These are phyloP conservation scores for Bipolaris cookei DNA, from an alignment of 2,329 filamentous ascomycete species.

Conservation along the genomic window DNA sequence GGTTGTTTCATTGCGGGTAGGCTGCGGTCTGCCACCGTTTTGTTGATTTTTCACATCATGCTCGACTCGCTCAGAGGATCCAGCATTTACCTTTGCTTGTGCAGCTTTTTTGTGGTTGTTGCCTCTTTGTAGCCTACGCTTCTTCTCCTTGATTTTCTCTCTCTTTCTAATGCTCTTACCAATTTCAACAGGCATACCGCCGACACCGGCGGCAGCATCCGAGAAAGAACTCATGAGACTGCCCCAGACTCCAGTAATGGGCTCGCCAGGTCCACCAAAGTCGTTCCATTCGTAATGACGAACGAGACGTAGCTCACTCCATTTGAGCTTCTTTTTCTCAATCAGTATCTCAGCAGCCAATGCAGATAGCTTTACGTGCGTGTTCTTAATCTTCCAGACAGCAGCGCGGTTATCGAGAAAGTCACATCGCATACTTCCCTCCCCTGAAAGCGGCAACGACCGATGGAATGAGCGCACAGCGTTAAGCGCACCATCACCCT, in stretches of 20 bases:
- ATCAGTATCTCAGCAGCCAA: conserved; percentile 71
- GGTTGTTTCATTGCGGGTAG: conserved; percentile 31
- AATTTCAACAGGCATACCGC: conserved; percentile 67
- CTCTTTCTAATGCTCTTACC: conserved; percentile 64
- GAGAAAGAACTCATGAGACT: conserved; percentile 66
- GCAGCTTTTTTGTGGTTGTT: conserved; percentile 36
- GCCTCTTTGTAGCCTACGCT: conserved; percentile 46
- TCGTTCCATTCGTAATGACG: conserved; percentile 77
- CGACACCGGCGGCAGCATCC: conserved; percentile 67
- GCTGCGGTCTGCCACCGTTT: conserved; percentile 22
- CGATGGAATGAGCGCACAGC: conserved; percentile 71
- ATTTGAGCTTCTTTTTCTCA: conserved; percentile 65
- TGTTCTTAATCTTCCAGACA: conserved; percentile 69
- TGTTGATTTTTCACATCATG: conserved; percentile 6
- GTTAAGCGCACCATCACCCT: conserved; percentile 72
- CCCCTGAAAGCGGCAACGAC: conserved; percentile 58
- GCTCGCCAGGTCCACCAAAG: conserved; percentile 76
- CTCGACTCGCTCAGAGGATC: conserved; percentile 14
- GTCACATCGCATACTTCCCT: conserved; percentile 65
- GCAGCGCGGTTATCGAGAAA: conserved; percentile 68
- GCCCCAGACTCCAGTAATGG: conserved; percentile 69
- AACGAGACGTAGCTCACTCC: conserved; percentile 68
- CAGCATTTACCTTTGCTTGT: conserved; percentile 27
- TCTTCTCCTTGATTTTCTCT: conserved; percentile 58
- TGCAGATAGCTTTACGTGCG: conserved; percentile 65